Base-by-base conservation (phyloP, 2,329 filamentous ascomycete species). In the Aspergillus arachidicola region DNA sequence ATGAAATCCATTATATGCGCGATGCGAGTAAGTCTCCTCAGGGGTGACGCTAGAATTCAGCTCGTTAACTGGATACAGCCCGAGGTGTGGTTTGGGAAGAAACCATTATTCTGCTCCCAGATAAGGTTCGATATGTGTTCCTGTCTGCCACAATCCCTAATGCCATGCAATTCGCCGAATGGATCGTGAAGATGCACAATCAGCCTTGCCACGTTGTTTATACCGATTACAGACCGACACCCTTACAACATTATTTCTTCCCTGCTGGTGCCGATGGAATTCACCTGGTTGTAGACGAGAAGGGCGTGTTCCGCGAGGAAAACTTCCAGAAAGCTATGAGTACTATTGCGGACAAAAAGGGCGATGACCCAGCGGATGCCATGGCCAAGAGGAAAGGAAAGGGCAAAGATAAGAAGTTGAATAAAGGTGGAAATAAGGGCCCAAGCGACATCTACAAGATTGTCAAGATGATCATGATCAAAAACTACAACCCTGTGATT, bases 121-220 rank as follows among this genome's bases (percentile, higher is more conserved):
- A 99, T 83, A 98, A 99, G 85, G 96, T 99, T 69, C 91, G 93
- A 81, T 99, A 98, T 75, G 96, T 99, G 61, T 99, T 99, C 80
- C 83, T 99, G 64, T 99, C 96, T 36, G 95, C 95, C 66, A 99
- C 96, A 2, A 99, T 99, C 66, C 95, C 95, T 60, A 99, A 99
- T 75, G 94, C 95, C 58, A 97, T 98, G 87, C 95, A 99, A 78
- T 99, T 99, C 73, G 95, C 95, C 70, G 94, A 99, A 78, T 99
- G 95, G 95, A 96, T 99, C 72, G 93, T 92, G 71, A 98, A 98
- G 81, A 98, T 94, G 62, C 96, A 99, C 78, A 91, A 92, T 68
- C 96, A 99, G 75, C 94, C 95, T 7, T 99, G 95, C 71, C 96
- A 99, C 84, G 96, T 99, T 66, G 95, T 99, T 3, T 99, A 99